Base-by-base conservation (phyloP, 106 monocot species). In the Ottelia alismoides region DNA sequence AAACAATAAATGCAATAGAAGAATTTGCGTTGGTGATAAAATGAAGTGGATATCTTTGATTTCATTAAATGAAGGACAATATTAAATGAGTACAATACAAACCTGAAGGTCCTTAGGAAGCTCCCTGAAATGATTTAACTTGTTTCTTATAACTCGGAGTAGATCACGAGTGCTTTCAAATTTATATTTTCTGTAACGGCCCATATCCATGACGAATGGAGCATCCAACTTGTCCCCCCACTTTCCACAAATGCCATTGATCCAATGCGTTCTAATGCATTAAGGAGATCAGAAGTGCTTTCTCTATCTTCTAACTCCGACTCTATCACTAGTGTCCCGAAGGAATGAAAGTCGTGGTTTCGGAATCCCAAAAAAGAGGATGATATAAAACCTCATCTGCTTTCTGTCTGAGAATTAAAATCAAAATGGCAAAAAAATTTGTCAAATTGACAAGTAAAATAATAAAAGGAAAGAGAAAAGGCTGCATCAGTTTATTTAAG, bases 351-450 rank as follows among this genome's bases (percentile, higher is more conserved):
- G 60, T 20, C 98, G 66, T 55, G n/a, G 55, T 71, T 48, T 90
- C 86, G 20, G 82, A 64, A 53, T 63, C 79, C 98, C 98, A 99
- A 67, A 99, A 90, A 40, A 99, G 28, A 53, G 98, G 98, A 59
- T 99, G 98, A 44, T 71, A 53, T 35, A 86, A 32, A 19, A 83
- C 90, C 62, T 85, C 70, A 31, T 28, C 47, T 20, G 98, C 90
- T 58, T 55, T 82, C 51, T 72, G 86, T 64, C 98, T 99, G 79
- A 22, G 20, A 53, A n/a, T n/a, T n/a, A n/a, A n/a, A n/a, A n/a
- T n/a, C n/a, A n/a, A n/a, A n/a, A n/a, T n/a, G n/a, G n/a, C n/a
- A n/a, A n/a, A n/a, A n/a, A n/a, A n/a, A n/a, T n/a, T n/a, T n/a
- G n/a, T n/a, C n/a, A n/a, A n/a, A n/a, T n/a, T n/a, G n/a, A n/a